Evolutionary conservation across 257 asterid genomes (phyloP), one percentile per base, ranked within the genome.

Genomic region (Nicotiana sylvestris): DNA sequence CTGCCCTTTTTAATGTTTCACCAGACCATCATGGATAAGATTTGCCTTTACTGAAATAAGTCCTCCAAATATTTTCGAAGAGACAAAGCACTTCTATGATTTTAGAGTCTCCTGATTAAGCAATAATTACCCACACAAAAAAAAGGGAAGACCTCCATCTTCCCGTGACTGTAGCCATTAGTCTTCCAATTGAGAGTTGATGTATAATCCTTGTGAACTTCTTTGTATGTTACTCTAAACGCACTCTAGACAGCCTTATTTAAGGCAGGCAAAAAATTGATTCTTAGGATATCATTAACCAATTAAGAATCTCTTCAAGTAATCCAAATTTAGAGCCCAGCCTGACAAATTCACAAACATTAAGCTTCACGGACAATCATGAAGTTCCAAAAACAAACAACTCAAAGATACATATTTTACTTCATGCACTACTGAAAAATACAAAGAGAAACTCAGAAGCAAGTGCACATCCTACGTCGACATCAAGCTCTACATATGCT

Each of bases 341-440:
- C 62, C 79, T 46, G 25, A 74, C 61, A 49, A 74, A 32, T 74
- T 74, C 58, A 74, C 61, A 74, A 43, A 74, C 61, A 74, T 74
- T 74, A 25, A 74, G 79, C 79, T 49, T 74, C 13, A 46, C 25
- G 27, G 18, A 25, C 39, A 74, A 74, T 49, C 18, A 49, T 74
- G 61, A 25, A 46, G 79, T 72, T 37, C 79, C 79, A 46, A 72
- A 72, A 72, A 39, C 61, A 72, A 12, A 72, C 33, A 72, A 56
- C n/a, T 72, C 79, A 46, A 46, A 46, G 79, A 49, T n/a, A 55
- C 33, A 69, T 74, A 46, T 74, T 25, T 49, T 74, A 49, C 37
- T 74, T 74, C 61, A 74, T 74, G 61, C 61, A 46, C 61, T 74
- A 12, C 39, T 74, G 29, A 7, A 46, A 74, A 33, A 49, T 46